These are phyloP conservation scores for Russula olivacea DNA, from an alignment of 768 basidiomycete species.

Conservation along the genomic window DNA sequence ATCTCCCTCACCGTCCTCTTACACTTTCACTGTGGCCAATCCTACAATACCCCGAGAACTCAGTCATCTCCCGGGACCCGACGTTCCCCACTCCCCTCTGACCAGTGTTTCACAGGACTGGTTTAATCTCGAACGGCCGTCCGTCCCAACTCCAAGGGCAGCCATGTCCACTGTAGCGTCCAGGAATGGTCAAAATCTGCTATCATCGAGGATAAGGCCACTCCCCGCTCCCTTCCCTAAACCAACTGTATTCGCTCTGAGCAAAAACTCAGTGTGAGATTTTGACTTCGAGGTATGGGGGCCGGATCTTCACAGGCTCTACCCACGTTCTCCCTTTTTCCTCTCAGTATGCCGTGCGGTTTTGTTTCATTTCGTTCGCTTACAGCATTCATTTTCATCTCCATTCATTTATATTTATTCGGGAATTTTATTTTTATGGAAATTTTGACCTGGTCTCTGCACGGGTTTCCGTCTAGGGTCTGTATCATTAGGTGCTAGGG, in stretches of 20 bases:
- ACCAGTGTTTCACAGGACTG: conserved; percentile 9
- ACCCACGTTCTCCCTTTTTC: not conserved
- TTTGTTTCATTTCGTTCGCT: not conserved
- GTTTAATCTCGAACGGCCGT: not conserved
- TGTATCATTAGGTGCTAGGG: conserved; percentile 1
- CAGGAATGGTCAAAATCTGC: not conserved
- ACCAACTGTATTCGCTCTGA: not conserved
- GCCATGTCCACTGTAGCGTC: not conserved
- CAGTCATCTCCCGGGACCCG: conserved; percentile 7
- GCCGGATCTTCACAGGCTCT: not conserved
- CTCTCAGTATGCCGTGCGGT: not conserved
- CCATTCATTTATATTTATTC: not conserved
- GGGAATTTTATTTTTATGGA: not conserved
- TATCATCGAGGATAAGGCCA: not conserved
- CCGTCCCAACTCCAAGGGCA: not conserved
- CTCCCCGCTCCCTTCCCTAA: not conserved
- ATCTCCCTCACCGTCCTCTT: not conserved
- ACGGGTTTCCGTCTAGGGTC: not conserved
- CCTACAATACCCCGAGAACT: not conserved
- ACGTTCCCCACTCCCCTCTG: conserved; percentile 17
- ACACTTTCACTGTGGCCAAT: not conserved
- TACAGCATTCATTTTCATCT: not conserved
- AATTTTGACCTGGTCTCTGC: not conserved
- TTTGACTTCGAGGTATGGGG: not conserved
- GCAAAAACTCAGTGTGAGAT: not conserved